These are phyloP conservation scores for Actinomortierella ambigua DNA, from an alignment of 371 early-diverging fungal species.

Conservation along the genomic window DNA sequence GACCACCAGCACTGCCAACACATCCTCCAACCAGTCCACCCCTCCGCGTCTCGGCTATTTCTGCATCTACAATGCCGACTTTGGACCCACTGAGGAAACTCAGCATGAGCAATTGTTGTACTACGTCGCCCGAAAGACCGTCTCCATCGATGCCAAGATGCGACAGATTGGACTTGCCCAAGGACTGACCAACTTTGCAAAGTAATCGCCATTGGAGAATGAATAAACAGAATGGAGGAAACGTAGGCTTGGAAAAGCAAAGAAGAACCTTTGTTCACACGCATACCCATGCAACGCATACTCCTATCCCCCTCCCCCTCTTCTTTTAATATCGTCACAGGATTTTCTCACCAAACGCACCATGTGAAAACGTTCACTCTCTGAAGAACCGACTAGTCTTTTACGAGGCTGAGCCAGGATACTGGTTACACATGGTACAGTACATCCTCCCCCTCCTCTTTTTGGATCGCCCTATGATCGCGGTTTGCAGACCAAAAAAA, in stretches of 20 bases:
- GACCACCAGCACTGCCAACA: not conserved
- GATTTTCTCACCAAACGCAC: slow-evolving; percentile 65
- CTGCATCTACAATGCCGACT: slow-evolving; percentile 77
- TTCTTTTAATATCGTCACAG: slow-evolving; percentile 42
- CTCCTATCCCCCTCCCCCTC: not conserved
- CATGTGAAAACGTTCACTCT: slow-evolving; percentile 73
- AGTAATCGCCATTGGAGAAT: slow-evolving; percentile 48
- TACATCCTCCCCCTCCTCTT: not conserved
- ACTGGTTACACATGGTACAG: slow-evolving; percentile 72
- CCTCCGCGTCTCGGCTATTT: slow-evolving; percentile 63
- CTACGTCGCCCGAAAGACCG: slow-evolving; percentile 72
- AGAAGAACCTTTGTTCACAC: not conserved
- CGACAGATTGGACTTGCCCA: slow-evolving; percentile 85
- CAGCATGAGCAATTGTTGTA: slow-evolving; percentile 80
- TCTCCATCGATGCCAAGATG: slow-evolving; percentile 79
- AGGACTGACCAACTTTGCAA: slow-evolving; percentile 79
- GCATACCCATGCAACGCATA: no score
- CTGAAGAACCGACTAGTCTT: slow-evolving; percentile 74
- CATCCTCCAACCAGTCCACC: slow-evolving; percentile 14
- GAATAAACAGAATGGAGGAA: not conserved
- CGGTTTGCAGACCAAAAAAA: not conserved
- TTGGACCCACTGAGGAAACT: slow-evolving; percentile 69
- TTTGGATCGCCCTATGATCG: no score
- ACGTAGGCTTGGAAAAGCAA: not conserved
- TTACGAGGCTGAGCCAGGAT: slow-evolving; percentile 73